Percentiles rank a stretch among this genome's conserved stretches.
phyloP scores from a whole-genome alignment of 805 yeast species.

The Torulaspora microellipsoides region DNA sequence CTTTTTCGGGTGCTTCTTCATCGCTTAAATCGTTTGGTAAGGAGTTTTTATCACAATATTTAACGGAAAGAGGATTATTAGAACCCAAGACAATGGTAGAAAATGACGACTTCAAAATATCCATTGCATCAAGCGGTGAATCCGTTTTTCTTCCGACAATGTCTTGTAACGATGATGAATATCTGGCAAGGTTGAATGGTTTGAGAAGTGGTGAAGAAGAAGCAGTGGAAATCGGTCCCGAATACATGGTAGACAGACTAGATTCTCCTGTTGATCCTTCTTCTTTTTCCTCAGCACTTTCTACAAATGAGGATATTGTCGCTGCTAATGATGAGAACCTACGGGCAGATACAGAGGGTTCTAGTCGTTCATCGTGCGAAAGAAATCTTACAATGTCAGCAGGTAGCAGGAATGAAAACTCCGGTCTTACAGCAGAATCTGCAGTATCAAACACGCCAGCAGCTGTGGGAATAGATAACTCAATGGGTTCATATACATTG shows the following conservation, averaged over 20 bases:
- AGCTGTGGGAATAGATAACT: constrained; percentile 15
- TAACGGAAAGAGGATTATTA: constrained; percentile 28
- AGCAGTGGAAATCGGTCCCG: constrained; percentile 7
- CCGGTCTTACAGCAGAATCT: too few species aligned
- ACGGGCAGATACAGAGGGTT: neutral
- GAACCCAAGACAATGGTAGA: constrained; percentile 17
- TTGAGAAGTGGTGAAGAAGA: constrained; percentile 12
- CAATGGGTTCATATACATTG: constrained; percentile 45
- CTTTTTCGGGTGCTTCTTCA: constrained; percentile 1
- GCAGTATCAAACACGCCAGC: neutral
- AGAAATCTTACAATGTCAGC: neutral
- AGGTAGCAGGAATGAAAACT: neutral
- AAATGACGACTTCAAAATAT: constrained; percentile 21
- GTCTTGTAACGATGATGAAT: constrained; percentile 29
- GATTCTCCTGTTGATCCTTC: neutral
- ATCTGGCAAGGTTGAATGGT: constrained; percentile 26
- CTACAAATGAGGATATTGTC: too few species aligned
- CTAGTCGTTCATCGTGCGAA: neutral
- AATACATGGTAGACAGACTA: constrained; percentile 5
- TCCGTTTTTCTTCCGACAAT: constrained; percentile 34
- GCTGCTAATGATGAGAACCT: too few species aligned
- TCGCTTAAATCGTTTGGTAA: constrained; percentile 11
- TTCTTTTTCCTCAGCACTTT: too few species aligned
- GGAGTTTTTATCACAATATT: constrained; percentile 19
- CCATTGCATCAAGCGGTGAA: constrained; percentile 35